Evolutionary conservation across 768 basidiomycete genomes (phyloP).

Genomic region (Kondoa malvinella): DNA sequence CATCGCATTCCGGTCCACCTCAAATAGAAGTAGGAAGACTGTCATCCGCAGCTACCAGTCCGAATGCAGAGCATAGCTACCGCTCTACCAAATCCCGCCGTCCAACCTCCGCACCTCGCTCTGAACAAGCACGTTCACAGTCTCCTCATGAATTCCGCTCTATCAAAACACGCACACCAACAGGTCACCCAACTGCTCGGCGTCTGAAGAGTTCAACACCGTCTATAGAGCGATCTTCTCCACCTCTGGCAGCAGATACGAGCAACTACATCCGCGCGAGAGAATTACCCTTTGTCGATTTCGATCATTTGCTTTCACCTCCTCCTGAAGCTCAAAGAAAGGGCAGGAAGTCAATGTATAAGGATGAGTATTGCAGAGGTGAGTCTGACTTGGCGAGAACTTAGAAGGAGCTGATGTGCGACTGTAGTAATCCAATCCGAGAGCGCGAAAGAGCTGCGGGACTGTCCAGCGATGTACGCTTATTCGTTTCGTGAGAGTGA

Average conservation of each 20-base stretch:
- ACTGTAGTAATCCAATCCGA: neutral
- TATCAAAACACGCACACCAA: no score
- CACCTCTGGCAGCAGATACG: neutral
- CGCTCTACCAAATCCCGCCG: no score
- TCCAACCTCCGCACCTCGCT: no score
- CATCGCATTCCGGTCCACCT: no score
- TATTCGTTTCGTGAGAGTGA: no score
- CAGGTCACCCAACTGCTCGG: no score
- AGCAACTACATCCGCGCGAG: neutral
- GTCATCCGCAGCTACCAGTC: no score
- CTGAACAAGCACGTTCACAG: no score
- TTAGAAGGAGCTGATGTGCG: neutral
- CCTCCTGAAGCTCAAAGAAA: neutral
- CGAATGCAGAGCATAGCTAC: no score
- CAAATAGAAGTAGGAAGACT: no score
- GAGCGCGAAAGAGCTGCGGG: neutral
- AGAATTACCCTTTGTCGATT: neutral
- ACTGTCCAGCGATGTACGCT: no score
- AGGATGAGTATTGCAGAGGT: neutral
- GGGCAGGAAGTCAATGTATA: neutral
- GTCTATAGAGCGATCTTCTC: neutral
- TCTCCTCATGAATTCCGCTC: no score
- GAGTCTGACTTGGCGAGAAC: neutral
- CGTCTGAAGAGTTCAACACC: neutral
- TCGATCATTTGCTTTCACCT: neutral